Evolutionary conservation across 176 grass and related monocot species (phyloP).

Genomic region (Sorghum bicolor): Sorghum_bicolor_NCBIv3 NC_012879.2:53318501-53319000

Average conservation of each 20-base stretch:
- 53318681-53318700: constrained; percentile 58
- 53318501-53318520: constrained; percentile 31
- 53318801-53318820: not conserved
- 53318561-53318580: constrained; percentile 53
- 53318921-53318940: constrained; percentile 66
- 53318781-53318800: constrained; percentile 36
- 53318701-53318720: constrained; percentile 52
- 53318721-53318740: constrained; percentile 65
- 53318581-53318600: constrained; percentile 61
- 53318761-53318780: constrained; percentile 59
- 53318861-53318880: constrained; percentile 59
- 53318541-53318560: constrained; percentile 43
- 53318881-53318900: constrained; percentile 59
- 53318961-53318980: constrained; percentile 56
- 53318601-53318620: constrained; percentile 61
- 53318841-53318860: constrained; percentile 79
- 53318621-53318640: constrained; percentile 61
- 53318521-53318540: constrained; percentile 44
- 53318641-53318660: constrained; percentile 35
- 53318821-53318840: constrained; percentile 54
- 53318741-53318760: constrained; percentile 37
- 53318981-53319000: constrained; percentile 49
- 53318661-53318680: constrained; percentile 24
- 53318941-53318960: constrained; percentile 50
- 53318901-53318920: constrained; percentile 46